Conservation (phyloP, 1,284 basidiomycete species). For the Naganishia albida region DNA sequence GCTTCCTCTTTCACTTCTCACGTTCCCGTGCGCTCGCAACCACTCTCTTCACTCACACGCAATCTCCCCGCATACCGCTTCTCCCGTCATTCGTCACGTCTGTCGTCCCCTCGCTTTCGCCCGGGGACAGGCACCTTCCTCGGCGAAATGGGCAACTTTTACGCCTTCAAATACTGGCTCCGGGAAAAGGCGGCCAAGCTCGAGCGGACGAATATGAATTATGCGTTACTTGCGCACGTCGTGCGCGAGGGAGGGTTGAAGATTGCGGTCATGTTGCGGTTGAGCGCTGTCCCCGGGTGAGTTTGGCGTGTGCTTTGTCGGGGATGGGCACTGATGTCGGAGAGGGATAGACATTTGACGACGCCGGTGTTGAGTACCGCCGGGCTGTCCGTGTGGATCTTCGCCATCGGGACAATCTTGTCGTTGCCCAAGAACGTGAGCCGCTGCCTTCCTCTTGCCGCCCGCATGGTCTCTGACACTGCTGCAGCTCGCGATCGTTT, state of each 20-base stretch:
- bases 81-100: constrained; percentile 63
- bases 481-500: constrained; percentile 67
- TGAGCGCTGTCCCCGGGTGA: constrained; percentile 75
- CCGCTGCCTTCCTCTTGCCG: neutral
- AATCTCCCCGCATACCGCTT: neutral
- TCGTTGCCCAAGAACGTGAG: constrained; percentile 69
- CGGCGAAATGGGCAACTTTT: constrained; percentile 70
- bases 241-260: constrained; percentile 77
- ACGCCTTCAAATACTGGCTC: constrained; percentile 57
- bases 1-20: no score
- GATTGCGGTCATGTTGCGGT: constrained; percentile 69
- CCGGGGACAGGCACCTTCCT: constrained; percentile 39
- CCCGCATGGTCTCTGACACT: neutral
- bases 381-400: constrained; percentile 71
- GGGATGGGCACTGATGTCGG: neutral
- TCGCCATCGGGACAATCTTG: constrained; percentile 68
- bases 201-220: constrained; percentile 69
- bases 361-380: constrained; percentile 66
- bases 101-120: constrained; percentile 45
- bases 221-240: constrained; percentile 74
- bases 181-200: constrained; percentile 66
- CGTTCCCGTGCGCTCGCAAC: constrained; percentile 25
- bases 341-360: neutral
- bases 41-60: neutral
- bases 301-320: constrained; percentile 23